phyloP scores from a whole-genome alignment of 2,329 filamentous ascomycete species.

The Pseudodiploospora longispora region DNA sequence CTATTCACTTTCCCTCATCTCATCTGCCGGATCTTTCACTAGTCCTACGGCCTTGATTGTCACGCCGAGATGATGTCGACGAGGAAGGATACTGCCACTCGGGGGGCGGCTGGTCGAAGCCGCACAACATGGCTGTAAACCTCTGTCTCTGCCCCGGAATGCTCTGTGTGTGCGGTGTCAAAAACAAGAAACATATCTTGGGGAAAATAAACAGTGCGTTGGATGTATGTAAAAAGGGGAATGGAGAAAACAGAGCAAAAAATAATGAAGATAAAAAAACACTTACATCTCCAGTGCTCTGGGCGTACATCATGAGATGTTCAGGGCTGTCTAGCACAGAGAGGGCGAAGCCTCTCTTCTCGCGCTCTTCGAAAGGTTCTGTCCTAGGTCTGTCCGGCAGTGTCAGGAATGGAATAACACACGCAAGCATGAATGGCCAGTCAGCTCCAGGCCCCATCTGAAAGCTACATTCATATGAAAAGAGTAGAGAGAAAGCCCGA shows the following conservation, averaged over 20 bases:
- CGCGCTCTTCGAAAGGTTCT: slow-evolving; percentile 34
- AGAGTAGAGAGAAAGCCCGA: not conserved
- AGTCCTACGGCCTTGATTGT: too few relatives aligned
- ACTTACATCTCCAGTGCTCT: slow-evolving; percentile 46
- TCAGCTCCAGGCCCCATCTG: too few relatives aligned
- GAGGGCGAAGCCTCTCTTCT: slow-evolving; percentile 41
- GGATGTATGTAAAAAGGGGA: not conserved
- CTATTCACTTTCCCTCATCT: too few relatives aligned
- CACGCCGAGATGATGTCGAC: not conserved
- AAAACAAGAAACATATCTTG: too few relatives aligned
- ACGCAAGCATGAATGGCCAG: not conserved
- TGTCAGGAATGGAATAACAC: too few relatives aligned
- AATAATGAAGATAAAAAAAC: not conserved
- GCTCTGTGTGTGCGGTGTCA: slow-evolving; percentile 30
- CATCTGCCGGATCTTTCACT: too few relatives aligned
- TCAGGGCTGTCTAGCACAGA: slow-evolving; percentile 50
- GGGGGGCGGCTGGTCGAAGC: slow-evolving; percentile 29
- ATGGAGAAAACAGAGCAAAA: not conserved
- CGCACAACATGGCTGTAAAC: slow-evolving; percentile 49
- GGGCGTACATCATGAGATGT: slow-evolving; percentile 50
- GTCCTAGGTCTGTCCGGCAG: slow-evolving; percentile 10
- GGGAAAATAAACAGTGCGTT: too few relatives aligned
- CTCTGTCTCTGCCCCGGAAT: slow-evolving; percentile 47
- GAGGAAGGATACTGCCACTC: slow-evolving; percentile 5
- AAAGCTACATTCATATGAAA: too few relatives aligned